Evolutionary conservation across 192 early-diverging fungal species (phyloP), one percentile per base, ranked within the genome.

Genomic region (Nowakowskiella sp.): DNA sequence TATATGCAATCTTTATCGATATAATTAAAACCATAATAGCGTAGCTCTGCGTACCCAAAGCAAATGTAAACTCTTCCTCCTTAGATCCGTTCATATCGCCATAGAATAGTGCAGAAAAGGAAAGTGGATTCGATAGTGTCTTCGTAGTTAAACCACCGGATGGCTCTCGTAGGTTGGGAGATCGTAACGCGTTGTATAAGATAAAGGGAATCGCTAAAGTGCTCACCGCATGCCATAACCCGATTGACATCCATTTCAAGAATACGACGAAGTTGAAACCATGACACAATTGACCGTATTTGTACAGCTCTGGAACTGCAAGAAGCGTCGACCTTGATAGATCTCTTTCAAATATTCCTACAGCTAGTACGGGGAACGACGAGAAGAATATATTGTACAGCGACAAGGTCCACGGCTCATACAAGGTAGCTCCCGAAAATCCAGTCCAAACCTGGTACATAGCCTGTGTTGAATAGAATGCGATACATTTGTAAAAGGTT

Each of bases 401-500:
- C 3, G 83, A 78, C 16, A 90, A 68, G 4, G 84, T 87, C 82
- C 82, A 88, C 49, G 71, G 70, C 67, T 89, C 85, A 51, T 82
- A 85, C 49, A 87, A 50, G 6, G 77, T 78, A 2, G 87, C 85
- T 34, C 85, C 87, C 26, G 82, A 78, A 58, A 76, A 88, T 22
- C 85, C 88, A 6, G 80, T 80, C 57, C 75, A 88, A 44, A 83
- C 70, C 68, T 88, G 86, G 70, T 81, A 89, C 3, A 86, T 60
- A 4, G 78, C 76, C 65, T 89, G 88, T 0, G 85, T 82, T 3
- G 77, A 34, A 47, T 88, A 89, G 52, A 87, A 89, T 5, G 77
- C 76, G 64, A 88, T 84, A 53, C 86, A 58, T 68, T 91, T 91
- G 76, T 90, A 90, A 61, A 91, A 87, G 16, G 87, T 89, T n/a